phyloP scores from a whole-genome alignment of 176 grass and related monocot genomes.

The Zoysia japonica region DNA sequence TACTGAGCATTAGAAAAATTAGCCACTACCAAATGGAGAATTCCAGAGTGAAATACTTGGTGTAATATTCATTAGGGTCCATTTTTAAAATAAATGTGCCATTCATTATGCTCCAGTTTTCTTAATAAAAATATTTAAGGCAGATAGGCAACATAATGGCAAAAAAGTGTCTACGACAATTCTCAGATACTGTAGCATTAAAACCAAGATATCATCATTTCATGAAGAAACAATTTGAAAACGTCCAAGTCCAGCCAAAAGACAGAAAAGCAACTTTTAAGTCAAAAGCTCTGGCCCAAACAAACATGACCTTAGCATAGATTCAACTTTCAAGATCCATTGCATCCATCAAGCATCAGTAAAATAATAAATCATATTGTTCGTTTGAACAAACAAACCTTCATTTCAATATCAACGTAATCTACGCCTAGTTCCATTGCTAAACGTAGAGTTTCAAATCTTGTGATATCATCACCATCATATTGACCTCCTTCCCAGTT shows the following conservation, averaged over 20 bases:
- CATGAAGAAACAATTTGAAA: background rate
- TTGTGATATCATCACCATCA: constrained; percentile 75
- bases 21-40: background rate
- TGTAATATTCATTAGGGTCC: background rate
- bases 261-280: too few relatives aligned
- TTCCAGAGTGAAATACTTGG: background rate
- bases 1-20: background rate
- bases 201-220: background rate
- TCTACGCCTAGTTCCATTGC: constrained; percentile 95
- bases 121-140: background rate
- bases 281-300: too few relatives aligned
- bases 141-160: background rate
- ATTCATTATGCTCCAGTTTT: background rate
- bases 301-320: background rate
- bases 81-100: background rate
- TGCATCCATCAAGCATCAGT: background rate
- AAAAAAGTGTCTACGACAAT: constrained; percentile 1
- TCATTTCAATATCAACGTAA: constrained; percentile 98
- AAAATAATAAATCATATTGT: constrained; percentile 20
- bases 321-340: constrained; percentile 1
- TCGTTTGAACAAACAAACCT: constrained; percentile 58
- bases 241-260: too few relatives aligned
- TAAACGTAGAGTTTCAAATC: constrained; percentile 66
- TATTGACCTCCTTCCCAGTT: constrained; percentile 96
- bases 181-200: background rate